Percentiles rank a stretch among this genome's conserved stretches.
phyloP scores from a whole-genome alignment of 192 early-diverging fungal genomes.

The Coemansia sp. region DNA sequence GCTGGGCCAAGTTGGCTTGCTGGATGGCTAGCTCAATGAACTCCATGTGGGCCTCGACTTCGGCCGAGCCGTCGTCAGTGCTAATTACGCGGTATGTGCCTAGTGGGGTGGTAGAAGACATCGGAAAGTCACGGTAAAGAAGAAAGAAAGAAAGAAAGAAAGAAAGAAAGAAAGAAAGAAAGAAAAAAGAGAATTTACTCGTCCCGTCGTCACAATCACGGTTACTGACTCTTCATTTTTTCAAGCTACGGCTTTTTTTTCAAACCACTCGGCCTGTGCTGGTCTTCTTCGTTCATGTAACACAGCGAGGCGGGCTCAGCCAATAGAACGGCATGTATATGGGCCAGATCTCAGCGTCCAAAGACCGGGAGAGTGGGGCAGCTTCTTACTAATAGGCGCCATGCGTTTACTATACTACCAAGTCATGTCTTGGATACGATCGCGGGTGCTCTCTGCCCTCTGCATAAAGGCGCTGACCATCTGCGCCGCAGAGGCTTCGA shows the following conservation, averaged over 20 bases:
- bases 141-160: neutral
- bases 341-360: neutral
- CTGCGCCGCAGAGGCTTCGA: constrained; percentile 39
- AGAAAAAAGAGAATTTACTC: neutral
- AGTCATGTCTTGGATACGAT: constrained; percentile 32
- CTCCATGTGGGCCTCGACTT: constrained; percentile 57
- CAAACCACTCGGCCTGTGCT: neutral
- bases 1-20: constrained; percentile 74
- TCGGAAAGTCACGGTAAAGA: neutral
- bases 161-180: neutral
- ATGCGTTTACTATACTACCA: constrained; percentile 21
- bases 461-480: constrained; percentile 47
- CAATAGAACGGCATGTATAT: neutral
- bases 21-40: constrained; percentile 83
- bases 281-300: neutral
- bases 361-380: neutral
- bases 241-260: neutral
- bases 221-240: neutral
- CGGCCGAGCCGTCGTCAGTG: constrained; percentile 36
- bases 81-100: constrained; percentile 33
- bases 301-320: neutral
- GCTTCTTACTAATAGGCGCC: too few relatives aligned
- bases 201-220: neutral
- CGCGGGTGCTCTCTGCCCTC: constrained; percentile 42
- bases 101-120: neutral